Conservation (phyloP, 2,329 filamentous ascomycete species). For the Hypocrella siamensis region DNA sequence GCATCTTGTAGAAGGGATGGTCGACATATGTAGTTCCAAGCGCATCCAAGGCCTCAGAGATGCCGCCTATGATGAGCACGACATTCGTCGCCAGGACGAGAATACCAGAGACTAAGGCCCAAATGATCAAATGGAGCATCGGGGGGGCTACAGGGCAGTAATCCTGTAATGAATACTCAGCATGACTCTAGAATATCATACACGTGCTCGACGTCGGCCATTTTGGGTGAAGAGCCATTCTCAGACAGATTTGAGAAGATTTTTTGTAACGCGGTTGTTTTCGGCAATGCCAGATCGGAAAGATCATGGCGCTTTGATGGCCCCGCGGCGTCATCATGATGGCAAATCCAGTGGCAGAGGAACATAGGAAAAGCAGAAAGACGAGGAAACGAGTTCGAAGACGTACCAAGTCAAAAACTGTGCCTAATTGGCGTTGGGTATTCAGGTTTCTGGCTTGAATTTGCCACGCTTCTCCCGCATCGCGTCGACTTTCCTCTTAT, state of each 20-base stretch:
- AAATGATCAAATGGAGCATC: too few relatives aligned
- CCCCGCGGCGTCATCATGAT: constrained; percentile 38
- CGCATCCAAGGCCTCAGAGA: too few relatives aligned
- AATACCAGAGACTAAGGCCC: too few relatives aligned
- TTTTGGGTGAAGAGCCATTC: constrained; percentile 5
- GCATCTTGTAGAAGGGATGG: too few relatives aligned
- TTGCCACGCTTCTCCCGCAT: constrained; percentile 54
- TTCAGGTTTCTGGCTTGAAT: constrained; percentile 36
- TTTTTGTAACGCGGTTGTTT: constrained; percentile 42
- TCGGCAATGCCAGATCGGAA: constrained; percentile 30
- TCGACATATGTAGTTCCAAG: too few relatives aligned
- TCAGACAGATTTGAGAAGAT: constrained; percentile 55
- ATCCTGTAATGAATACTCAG: neutral
- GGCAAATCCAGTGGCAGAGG: constrained; percentile 2
- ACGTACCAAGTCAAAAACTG: neutral
- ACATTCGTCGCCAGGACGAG: too few relatives aligned
- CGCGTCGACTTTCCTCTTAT: constrained; percentile 53
- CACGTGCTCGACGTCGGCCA: too few relatives aligned
- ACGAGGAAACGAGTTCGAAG: constrained; percentile 2
- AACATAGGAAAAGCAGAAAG: neutral
- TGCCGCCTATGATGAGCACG: too few relatives aligned
- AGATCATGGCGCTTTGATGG: constrained; percentile 23
- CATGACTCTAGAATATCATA: neutral
- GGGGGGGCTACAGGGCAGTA: too few relatives aligned
- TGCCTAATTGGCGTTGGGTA: neutral